These are phyloP conservation scores for Rubroboletus satanas DNA, from an alignment of 768 basidiomycete genomes.

Conservation along the genomic window DNA sequence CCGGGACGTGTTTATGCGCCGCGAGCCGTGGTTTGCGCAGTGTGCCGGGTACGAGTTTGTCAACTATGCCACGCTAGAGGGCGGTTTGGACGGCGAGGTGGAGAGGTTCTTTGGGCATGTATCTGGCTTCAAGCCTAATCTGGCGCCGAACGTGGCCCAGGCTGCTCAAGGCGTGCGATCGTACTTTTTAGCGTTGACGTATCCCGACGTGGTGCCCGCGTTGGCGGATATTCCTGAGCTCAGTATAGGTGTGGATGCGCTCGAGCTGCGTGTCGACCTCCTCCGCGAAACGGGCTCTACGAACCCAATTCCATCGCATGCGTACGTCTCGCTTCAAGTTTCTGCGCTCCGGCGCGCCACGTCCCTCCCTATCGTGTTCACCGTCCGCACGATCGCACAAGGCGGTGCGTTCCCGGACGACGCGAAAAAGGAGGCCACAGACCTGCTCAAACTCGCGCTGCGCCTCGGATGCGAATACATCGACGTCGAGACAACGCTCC, in stretches of 20 bases:
- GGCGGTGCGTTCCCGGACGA: conserved; percentile 89
- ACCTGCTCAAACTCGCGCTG: conserved; percentile 73
- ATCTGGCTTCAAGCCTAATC: conserved; percentile 65
- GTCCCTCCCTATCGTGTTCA: conserved; percentile 85
- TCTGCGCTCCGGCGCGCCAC: conserved; percentile 73
- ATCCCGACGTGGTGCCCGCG: conserved; percentile 77
- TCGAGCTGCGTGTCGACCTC: conserved; percentile 93
- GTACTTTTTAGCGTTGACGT: conserved; percentile 91
- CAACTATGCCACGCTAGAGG: conserved; percentile 54
- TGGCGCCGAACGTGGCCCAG: conserved; percentile 45
- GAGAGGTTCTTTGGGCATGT: conserved; percentile 87
- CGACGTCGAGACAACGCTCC: conserved; percentile 83
- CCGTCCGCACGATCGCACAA: conserved; percentile 82
- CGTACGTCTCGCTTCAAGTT: conserved; percentile 80
- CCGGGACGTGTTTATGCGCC: conserved; percentile 75
- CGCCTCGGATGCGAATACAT: conserved; percentile 88
- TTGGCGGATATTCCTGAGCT: conserved; percentile 68
- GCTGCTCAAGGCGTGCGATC: conserved; percentile 53
- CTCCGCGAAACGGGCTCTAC: conserved; percentile 53
- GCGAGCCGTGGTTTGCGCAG: conserved; percentile 83
- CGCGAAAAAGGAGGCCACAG: conserved; percentile 64
- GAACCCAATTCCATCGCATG: conserved; percentile 56
- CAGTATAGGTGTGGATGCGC: conserved; percentile 79
- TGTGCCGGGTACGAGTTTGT: conserved; percentile 80
- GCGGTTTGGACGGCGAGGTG: conserved; percentile 51